A percentile compares a stretch with the other conserved stretches of the same genome.
Conservation (phyloP, 495 filamentous ascomycete genomes). For the Aspergillus panamensis region DNA sequence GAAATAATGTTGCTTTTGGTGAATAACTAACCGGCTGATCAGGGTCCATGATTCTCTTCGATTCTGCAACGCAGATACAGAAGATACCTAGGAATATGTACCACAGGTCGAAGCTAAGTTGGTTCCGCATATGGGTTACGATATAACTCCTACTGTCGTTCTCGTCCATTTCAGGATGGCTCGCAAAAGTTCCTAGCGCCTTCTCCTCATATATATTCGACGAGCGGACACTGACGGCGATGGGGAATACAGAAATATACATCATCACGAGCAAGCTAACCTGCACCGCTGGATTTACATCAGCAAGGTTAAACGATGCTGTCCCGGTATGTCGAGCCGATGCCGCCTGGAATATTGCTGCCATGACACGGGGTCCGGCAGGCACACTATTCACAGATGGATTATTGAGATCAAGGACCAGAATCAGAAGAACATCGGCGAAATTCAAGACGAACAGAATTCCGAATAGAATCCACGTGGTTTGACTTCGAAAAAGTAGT, state of each 20-base stretch:
- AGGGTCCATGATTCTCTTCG: conserved; percentile 44
- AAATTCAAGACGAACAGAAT: conserved; percentile 54
- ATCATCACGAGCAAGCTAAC: conserved; percentile 63
- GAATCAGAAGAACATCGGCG: conserved; percentile 56
- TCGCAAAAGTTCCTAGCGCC: conserved; percentile 63
- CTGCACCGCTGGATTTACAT: conserved; percentile 58
- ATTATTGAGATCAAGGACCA: conserved; percentile 52
- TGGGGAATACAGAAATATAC: conserved; percentile 73
- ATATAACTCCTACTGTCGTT: conserved; percentile 41
- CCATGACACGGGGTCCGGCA: conserved; percentile 42
- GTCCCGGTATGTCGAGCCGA: conserved; percentile 59
- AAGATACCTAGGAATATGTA: conserved; percentile 62
- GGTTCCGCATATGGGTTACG: conserved; percentile 54
- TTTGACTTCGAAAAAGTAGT: conserved; percentile 55
- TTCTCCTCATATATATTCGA: conserved; percentile 67
- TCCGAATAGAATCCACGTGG: conserved; percentile 62
- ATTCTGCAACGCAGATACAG: conserved; percentile 55
- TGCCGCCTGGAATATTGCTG: conserved; percentile 58
- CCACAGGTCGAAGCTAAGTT: conserved; percentile 63
- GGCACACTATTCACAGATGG: conserved; percentile 29
- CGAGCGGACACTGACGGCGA: conserved; percentile 67
- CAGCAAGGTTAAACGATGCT: conserved; percentile 51
- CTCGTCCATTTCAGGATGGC: conserved; percentile 43
- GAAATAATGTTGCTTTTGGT: not conserved
- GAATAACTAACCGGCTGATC: conserved; percentile 36